Percentiles rank a stretch among this genome's conserved stretches.
Evolutionary conservation across 2,329 filamentous ascomycete species (phyloP).

Genomic region (Moelleriella libera): DNA sequence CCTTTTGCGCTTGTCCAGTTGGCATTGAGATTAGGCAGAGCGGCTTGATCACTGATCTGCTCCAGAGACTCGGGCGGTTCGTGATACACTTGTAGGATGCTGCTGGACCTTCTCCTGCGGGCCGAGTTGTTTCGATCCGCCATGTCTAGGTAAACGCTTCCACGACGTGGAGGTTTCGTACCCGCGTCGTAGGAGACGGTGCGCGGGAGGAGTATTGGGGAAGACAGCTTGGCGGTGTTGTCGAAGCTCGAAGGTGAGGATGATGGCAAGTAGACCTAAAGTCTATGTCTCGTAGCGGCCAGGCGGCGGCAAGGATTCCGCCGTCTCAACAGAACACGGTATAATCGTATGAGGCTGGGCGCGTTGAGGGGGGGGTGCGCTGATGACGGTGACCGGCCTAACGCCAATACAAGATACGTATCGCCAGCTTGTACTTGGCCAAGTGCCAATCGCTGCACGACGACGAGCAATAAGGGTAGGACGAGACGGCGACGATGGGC

Average conservation of each 20-base stretch:
- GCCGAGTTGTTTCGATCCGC: slow-evolving; percentile 48
- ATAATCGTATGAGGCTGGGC: no score
- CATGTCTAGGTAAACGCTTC: slow-evolving; percentile 46
- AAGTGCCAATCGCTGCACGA: not conserved
- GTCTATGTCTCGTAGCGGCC: slow-evolving; percentile 3
- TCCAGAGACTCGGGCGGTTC: slow-evolving; percentile 94
- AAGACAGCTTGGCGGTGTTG: slow-evolving; percentile 94
- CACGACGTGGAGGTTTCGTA: slow-evolving; percentile 52
- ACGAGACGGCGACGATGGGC: not conserved
- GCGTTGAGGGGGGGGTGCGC: no score
- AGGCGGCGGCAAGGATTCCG: no score
- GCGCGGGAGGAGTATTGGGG: slow-evolving; percentile 71
- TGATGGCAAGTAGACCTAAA: slow-evolving; percentile 3
- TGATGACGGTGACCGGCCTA: no score
- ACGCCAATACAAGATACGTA: not conserved
- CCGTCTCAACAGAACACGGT: no score
- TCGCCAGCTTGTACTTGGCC: not conserved
- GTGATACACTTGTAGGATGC: slow-evolving; percentile 82
- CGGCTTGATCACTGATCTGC: slow-evolving; percentile 92
- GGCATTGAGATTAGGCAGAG: slow-evolving; percentile 88
- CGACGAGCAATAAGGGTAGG: not conserved
- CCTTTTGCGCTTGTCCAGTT: slow-evolving; percentile 99
- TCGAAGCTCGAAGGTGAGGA: slow-evolving; percentile 9
- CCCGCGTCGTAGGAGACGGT: slow-evolving; percentile 86
- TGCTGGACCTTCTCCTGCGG: slow-evolving; percentile 88